phyloP scores from a whole-genome alignment of 208 protist genomes.

The Jaenimonas drosophilae region DNA sequence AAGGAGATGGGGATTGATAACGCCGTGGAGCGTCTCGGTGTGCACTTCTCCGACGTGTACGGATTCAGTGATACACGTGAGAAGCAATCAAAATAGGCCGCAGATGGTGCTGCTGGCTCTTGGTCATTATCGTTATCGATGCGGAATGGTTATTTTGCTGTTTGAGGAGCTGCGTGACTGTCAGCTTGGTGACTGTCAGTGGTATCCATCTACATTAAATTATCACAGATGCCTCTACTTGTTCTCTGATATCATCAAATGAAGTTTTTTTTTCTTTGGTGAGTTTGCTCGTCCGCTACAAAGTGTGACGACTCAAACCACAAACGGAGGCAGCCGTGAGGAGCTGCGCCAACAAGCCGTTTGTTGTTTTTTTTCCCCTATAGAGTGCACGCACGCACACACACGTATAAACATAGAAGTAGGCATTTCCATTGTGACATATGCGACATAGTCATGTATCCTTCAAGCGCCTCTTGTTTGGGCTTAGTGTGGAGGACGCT shows the following conservation, averaged over 20 bases:
- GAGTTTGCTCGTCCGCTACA: background rate
- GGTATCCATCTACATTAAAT: background rate
- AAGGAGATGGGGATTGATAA: conserved; percentile 71
- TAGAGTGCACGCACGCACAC: too few species aligned
- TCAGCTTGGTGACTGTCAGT: too few species aligned
- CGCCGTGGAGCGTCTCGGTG: conserved; percentile 38
- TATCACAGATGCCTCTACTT: background rate
- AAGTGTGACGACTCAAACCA: too few species aligned
- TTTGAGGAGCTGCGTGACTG: too few species aligned
- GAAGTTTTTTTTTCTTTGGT: background rate
- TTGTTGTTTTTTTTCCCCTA: too few species aligned
- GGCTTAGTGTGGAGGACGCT: conserved; percentile 83
- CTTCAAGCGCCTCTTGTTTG: conserved; percentile 55
- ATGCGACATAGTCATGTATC: conserved; percentile 14
- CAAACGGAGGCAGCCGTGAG: too few species aligned
- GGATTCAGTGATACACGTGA: conserved; percentile 56
- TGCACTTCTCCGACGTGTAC: conserved; percentile 67
- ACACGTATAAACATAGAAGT: too few species aligned
- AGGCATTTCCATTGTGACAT: too few species aligned
- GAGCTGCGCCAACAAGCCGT: too few species aligned
- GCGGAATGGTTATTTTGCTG: too few species aligned
- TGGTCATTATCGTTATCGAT: too few species aligned
- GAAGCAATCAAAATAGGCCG: background rate
- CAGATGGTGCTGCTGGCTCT: background rate
- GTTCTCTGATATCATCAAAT: conserved; percentile 1